Evolutionary conservation across 2,329 filamentous ascomycete species (phyloP), one percentile per base, ranked within the genome.

Genomic region (Calonectria montana): DNA sequence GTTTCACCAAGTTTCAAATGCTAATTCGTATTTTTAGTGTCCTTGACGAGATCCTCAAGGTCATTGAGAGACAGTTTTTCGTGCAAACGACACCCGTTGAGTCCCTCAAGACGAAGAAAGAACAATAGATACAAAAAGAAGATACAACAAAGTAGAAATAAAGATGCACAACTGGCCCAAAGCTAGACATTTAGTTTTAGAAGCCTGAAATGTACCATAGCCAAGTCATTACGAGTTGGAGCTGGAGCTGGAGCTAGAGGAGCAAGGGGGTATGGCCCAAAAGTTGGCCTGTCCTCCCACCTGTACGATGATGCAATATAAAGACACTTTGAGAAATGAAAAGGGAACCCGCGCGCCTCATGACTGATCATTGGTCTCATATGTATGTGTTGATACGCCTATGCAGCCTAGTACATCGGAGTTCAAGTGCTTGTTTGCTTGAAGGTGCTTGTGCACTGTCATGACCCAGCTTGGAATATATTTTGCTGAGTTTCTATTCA

Each of bases 21-120:
- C 79, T 82, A 76, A 84, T 77, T 23, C 43, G 74, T 35, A 67
- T 61, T 21, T 18, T 5, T 75, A 95, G 93, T 80, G 76, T 95
- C 67, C 93, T 98, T 76, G 95, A 98, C 76, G 95, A 98, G 84
- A 83, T 90, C 3, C 91, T 98, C 78, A 98, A 98, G 86, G 88
- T 91, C 66, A 76, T 93, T 53, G 95, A 98, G 86, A 88, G 93
- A 74, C 85, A 87, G 63, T 88, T 91, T 76, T 94, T 94, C 81
- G 84, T 90, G 77, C 87, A 91, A 77, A 89, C 85, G 75, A 87
- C 83, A 35, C 79, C 82, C 2, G 81, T 80, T 16, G 77, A 80
- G 68, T 78, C 82, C 37, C 76, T 83, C 48, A 85, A 85, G 81
- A 81, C 80, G 21, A 91, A 91, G 85, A 91, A 91, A 84, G 83